These are phyloP conservation scores for Lecanoromycetidae sp. DNA, from an alignment of 2,329 filamentous ascomycete species.

Conservation along the genomic window DNA sequence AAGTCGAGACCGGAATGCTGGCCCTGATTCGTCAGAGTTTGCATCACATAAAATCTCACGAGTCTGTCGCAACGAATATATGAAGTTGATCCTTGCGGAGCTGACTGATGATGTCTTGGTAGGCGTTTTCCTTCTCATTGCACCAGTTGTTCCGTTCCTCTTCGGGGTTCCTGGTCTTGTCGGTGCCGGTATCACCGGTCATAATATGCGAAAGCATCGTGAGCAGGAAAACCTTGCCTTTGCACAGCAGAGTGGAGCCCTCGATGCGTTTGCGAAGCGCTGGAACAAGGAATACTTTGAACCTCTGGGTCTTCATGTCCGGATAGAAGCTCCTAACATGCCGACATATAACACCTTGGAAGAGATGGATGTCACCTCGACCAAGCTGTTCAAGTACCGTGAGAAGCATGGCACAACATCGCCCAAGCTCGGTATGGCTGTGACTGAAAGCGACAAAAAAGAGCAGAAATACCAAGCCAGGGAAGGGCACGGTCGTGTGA, in stretches of 20 bases:
- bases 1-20: no score
- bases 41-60: no score
- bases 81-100: no score
- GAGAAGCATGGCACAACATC: not conserved
- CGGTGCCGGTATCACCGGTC: not conserved
- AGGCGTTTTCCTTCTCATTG: not conserved
- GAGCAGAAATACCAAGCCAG: conserved; percentile 1
- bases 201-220: not conserved
- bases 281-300: conserved; percentile 9
- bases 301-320: conserved; percentile 2
- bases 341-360: not conserved
- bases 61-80: no score
- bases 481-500: conserved; percentile 6
- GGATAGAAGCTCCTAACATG: conserved; percentile 1
- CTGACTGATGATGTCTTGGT: no score
- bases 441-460: not conserved
- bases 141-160: no score
- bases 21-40: not conserved
- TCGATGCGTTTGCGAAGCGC: not conserved
- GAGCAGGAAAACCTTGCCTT: not conserved
- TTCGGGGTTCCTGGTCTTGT: not conserved
- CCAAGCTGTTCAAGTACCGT: conserved; percentile 4
- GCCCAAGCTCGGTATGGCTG: not conserved
- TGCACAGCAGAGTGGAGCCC: not conserved
- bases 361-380: conserved; percentile 9